phyloP scores from a whole-genome alignment of 495 filamentous ascomycete species.

The Xylaria flabelliformis region DNA sequence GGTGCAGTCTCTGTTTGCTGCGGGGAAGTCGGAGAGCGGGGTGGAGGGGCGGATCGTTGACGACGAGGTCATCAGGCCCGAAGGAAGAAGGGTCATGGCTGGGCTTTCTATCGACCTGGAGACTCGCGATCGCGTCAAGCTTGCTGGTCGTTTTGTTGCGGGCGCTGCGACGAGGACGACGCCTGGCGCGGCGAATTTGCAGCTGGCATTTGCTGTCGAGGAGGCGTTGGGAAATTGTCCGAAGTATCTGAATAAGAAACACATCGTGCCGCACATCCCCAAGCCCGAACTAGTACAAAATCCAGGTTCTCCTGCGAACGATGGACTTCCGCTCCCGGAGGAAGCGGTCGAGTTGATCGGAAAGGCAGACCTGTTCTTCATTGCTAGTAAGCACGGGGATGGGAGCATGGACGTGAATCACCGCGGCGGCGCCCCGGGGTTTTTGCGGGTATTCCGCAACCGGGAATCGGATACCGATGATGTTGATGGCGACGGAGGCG shows the following conservation, averaged over 20 bases:
- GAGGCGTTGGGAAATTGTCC: conserved; percentile 81
- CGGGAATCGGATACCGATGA: conserved; percentile 31
- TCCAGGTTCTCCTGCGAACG: background rate
- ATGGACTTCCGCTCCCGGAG: conserved; percentile 43
- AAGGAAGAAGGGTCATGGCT: conserved; percentile 55
- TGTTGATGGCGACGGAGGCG: conserved; percentile 24
- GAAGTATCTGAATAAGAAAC: conserved; percentile 81
- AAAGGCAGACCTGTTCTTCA: conserved; percentile 77
- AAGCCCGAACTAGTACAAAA: conserved; percentile 54
- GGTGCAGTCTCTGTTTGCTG: conserved; percentile 37
- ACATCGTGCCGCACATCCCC: conserved; percentile 60
- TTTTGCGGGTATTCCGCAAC: conserved; percentile 70
- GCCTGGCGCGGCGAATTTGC: conserved; percentile 57
- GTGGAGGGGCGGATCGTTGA: conserved; percentile 39
- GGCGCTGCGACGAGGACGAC: conserved; percentile 48
- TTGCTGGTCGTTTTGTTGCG: conserved; percentile 67
- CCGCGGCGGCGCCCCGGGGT: conserved; percentile 76
- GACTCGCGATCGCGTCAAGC: conserved; percentile 68
- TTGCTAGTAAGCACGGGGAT: conserved; percentile 67
- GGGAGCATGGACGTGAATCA: conserved; percentile 84
- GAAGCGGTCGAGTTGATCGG: conserved; percentile 64
- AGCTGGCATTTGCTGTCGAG: conserved; percentile 69
- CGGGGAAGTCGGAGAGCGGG: conserved; percentile 28
- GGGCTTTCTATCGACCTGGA: conserved; percentile 73
- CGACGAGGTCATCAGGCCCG: conserved; percentile 40